Evolutionary conservation across 805 yeast genomes (phyloP), one percentile per base, ranked within the genome.

Genomic region (Diddensiella transvaalensis): DNA sequence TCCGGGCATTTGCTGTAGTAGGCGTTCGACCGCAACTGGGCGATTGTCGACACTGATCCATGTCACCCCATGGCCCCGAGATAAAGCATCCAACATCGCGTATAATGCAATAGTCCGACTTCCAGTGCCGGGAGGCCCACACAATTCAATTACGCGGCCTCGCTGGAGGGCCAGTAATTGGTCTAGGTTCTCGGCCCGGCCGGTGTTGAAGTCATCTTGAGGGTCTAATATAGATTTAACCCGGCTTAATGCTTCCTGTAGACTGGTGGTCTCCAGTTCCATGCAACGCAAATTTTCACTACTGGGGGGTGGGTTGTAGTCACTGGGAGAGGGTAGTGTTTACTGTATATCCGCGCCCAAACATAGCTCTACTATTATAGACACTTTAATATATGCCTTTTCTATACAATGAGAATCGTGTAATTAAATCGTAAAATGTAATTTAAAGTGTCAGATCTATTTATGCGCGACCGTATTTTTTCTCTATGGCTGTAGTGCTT

Each of bases 101-200:
- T 45, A 23, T 15, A 62, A 53, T 13, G 50, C 58, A 0, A 63
- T 13, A 6, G 57, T 43, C 2, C 63, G 59, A 42, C 59, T 62
- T 3, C 66, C 68, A 2, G 52, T 33, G 3, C 64, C 68, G 0
- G 66, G 65, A 2, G 60, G 58, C 2, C 66, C 67, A 1, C 57
- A 42, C 2, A 63, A n/a, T 40, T 64, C 66, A 3, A 55, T 46
- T 17, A 55, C 45, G 15, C 37, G 26, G 22, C 56, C 58, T 19
- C 33, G 15, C 15, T 22, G 13, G 5, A 40, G 19, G 10, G 15
- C 24, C 42, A 35, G 6, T 35, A 35, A 17, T 10, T 18, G 8
- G 15, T 35, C 38, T 8, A 35, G 17, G 8, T 15, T 13, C 8
- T 26, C 32, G 8, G 8, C 38, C 8, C 21, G 38, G 8, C 38